Evolutionary conservation across 306 rosid genomes (phyloP).

Genomic region (Styphnolobium japonicum): DNA sequence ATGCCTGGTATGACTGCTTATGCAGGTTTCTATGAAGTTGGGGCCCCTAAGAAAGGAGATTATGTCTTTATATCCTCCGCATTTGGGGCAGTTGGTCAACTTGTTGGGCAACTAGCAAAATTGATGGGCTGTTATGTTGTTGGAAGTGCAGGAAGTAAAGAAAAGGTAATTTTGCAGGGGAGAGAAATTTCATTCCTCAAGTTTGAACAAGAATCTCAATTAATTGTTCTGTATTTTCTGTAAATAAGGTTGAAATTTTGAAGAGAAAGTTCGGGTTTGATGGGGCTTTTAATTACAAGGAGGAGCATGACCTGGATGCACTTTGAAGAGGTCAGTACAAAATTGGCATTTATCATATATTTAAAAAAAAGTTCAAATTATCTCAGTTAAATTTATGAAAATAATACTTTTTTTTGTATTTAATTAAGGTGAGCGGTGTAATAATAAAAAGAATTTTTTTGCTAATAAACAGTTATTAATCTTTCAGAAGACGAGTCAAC

Average conservation of each 20-base stretch:
- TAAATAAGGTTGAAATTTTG: constrained; percentile 34
- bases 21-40: constrained; percentile 46
- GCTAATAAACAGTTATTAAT: background rate
- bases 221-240: background rate
- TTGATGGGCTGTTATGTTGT: constrained; percentile 62
- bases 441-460: no score
- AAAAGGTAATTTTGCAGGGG: constrained; percentile 28
- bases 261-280: constrained; percentile 41
- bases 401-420: no score
- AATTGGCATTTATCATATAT: background rate
- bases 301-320: constrained; percentile 37
- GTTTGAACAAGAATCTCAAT: background rate
- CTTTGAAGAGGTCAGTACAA: constrained; percentile 32
- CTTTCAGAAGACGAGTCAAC: background rate
- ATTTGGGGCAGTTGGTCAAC: constrained; percentile 56
- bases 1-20: constrained; percentile 65
- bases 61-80: constrained; percentile 55
- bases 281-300: constrained; percentile 50
- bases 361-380: no score
- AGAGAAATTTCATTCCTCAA: background rate
- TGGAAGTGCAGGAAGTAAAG: constrained; percentile 57
- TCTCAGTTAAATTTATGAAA: no score
- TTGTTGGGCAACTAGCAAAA: constrained; percentile 55
- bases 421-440: no score
- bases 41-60: constrained; percentile 53